Evolutionary conservation across 1,284 basidiomycete species (phyloP).

Genomic region (Tilletia indica): DNA sequence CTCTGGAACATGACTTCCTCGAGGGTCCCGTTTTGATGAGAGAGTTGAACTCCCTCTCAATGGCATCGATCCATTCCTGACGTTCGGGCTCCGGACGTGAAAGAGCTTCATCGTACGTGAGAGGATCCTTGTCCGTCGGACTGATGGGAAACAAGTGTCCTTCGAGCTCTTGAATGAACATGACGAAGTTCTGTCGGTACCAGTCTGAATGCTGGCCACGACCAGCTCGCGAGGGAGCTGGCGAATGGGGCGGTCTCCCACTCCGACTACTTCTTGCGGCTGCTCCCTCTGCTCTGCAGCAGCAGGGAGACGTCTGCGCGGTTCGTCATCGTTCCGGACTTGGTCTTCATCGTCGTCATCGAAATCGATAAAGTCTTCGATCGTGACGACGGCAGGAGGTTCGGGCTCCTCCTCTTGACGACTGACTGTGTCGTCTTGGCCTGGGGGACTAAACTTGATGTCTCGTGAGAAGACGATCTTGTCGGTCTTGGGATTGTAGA

Average conservation of each 20-base stretch:
- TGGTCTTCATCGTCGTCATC: neutral
- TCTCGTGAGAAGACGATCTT: neutral
- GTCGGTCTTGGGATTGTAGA: constrained; percentile 5
- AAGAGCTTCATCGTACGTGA: neutral
- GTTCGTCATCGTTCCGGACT: neutral
- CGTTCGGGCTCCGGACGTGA: neutral
- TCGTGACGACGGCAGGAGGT: neutral
- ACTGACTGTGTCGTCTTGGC: neutral
- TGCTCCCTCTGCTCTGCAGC: neutral
- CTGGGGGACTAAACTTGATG: neutral
- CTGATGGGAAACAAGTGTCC: constrained; percentile 5
- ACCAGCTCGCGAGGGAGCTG: neutral
- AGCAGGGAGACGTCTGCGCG: neutral
- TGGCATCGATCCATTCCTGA: constrained; percentile 50
- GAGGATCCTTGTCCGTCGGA: neutral
- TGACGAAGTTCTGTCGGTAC: constrained; percentile 4
- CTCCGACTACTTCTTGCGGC: neutral
- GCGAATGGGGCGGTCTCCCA: neutral
- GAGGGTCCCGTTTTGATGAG: constrained; percentile 49
- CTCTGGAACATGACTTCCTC: constrained; percentile 37
- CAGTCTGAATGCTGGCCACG: constrained; percentile 4
- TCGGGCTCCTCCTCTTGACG: neutral
- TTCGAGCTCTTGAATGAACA: neutral
- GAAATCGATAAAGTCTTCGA: neutral
- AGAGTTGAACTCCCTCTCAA: constrained; percentile 49